phyloP scores from a whole-genome alignment of 1,284 basidiomycete genomes.

The Cryptococcus wingfieldii region DNA sequence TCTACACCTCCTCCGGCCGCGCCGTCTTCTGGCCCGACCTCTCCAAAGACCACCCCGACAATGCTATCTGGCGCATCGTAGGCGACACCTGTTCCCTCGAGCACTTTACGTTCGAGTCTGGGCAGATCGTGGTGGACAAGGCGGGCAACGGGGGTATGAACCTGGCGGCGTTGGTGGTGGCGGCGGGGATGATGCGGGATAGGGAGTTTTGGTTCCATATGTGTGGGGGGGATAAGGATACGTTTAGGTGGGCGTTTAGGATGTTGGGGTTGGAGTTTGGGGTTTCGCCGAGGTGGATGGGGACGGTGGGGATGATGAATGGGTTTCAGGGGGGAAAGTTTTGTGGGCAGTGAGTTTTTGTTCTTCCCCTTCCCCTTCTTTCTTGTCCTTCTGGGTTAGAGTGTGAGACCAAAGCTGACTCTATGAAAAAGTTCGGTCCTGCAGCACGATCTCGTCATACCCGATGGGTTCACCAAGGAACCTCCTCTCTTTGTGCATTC shows the following conservation, averaged over 20 bases:
- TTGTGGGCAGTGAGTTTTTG: slow-evolving; percentile 51
- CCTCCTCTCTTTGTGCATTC: slow-evolving; percentile 42
- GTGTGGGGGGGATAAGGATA: slow-evolving; percentile 51
- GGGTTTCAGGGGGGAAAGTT: slow-evolving; percentile 35
- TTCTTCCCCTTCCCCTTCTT: neutral
- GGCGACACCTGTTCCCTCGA: slow-evolving; percentile 48
- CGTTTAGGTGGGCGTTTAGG: slow-evolving; percentile 51
- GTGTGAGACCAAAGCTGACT: neutral
- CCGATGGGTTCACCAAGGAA: slow-evolving; percentile 17
- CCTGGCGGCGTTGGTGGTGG: slow-evolving; percentile 50
- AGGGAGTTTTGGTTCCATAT: slow-evolving; percentile 52
- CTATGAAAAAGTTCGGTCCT: slow-evolving; percentile 26
- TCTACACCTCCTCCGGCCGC: slow-evolving; percentile 43
- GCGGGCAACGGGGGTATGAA: slow-evolving; percentile 51
- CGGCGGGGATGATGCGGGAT: slow-evolving; percentile 37
- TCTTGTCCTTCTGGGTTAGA: neutral
- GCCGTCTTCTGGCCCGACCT: slow-evolving; percentile 54
- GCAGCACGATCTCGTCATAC: slow-evolving; percentile 42
- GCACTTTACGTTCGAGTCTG: slow-evolving; percentile 46
- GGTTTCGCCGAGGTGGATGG: slow-evolving; percentile 48
- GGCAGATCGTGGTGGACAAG: slow-evolving; percentile 53
- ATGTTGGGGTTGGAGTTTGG: slow-evolving; percentile 46
- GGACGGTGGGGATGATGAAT: slow-evolving; percentile 41
- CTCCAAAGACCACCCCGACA: slow-evolving; percentile 51
- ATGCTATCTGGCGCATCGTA: slow-evolving; percentile 53